These are phyloP conservation scores for Puccinia hordei DNA, from an alignment of 1,284 basidiomycete genomes.

Conservation along the genomic window DNA sequence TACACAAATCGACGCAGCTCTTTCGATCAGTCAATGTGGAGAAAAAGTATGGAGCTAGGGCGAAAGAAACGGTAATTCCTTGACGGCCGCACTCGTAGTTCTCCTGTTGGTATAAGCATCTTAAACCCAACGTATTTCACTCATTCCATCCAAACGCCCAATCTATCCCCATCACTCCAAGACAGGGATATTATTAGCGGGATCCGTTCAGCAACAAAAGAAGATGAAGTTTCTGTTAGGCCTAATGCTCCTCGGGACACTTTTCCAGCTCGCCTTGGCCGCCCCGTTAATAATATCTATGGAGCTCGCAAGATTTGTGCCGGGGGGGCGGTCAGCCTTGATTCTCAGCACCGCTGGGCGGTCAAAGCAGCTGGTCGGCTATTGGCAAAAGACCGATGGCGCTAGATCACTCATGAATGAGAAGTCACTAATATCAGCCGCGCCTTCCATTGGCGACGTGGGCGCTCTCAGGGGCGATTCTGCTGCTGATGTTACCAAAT, in stretches of 20 bases:
- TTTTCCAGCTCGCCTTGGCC: not conserved
- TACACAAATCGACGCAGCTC: not conserved
- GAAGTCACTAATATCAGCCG: not conserved
- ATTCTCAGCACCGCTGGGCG: not conserved
- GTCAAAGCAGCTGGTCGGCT: not conserved
- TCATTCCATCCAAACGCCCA: not conserved
- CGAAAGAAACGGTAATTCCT: not conserved
- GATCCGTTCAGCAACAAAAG: not conserved
- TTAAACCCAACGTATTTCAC: not conserved
- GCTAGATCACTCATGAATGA: not conserved
- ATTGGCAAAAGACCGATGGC: not conserved
- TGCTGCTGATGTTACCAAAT: not conserved
- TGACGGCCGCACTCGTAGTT: not conserved
- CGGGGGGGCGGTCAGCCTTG: not conserved
- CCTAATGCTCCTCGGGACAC: not conserved
- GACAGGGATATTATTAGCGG: not conserved
- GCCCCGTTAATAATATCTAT: not conserved
- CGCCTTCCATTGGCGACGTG: not conserved
- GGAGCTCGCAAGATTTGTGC: not conserved
- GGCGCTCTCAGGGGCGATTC: not conserved
- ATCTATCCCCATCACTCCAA: not conserved
- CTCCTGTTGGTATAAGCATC: not conserved
- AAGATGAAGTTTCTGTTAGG: not conserved
- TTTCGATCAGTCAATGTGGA: not conserved
- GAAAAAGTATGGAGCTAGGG: not conserved